These are phyloP conservation scores for Lobosporangium transversale DNA, from an alignment of 192 early-diverging fungal species.

Conservation along the genomic window DNA sequence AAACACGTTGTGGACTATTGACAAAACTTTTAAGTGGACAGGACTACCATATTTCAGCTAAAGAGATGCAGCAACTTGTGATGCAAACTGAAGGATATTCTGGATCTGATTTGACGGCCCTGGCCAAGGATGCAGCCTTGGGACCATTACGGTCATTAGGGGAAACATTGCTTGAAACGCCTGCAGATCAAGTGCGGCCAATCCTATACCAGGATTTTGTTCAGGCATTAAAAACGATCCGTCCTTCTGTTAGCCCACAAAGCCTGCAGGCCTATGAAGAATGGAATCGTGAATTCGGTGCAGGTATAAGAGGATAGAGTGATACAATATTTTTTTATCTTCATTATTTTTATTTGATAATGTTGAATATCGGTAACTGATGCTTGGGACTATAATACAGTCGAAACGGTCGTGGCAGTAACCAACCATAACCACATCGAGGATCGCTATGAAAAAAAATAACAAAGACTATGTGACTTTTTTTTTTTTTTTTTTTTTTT, in stretches of 20 bases:
- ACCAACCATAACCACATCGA: constrained; percentile 36
- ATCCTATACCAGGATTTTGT: constrained; percentile 78
- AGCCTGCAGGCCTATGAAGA: constrained; percentile 75
- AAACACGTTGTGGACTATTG: constrained; percentile 69
- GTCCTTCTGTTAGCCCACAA: constrained; percentile 79
- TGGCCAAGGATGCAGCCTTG: constrained; percentile 74
- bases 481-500: too few relatives aligned
- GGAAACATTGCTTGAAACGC: constrained; percentile 62
- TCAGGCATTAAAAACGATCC: constrained; percentile 72
- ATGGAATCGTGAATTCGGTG: constrained; percentile 81
- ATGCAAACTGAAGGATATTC: constrained; percentile 77
- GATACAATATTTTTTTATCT: constrained; percentile 4
- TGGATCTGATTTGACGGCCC: constrained; percentile 84
- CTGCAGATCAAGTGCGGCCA: constrained; percentile 68
- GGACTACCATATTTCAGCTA: constrained; percentile 60
- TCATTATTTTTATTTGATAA: constrained; percentile 52
- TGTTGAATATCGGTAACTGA: constrained; percentile 56
- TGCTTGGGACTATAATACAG: constrained; percentile 48
- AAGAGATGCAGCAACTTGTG: constrained; percentile 68
- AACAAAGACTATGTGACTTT: constrained; percentile 43
- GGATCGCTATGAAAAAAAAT: too few relatives aligned
- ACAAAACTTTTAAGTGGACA: constrained; percentile 66
- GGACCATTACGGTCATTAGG: constrained; percentile 78
- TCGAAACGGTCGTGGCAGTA: constrained; percentile 41
- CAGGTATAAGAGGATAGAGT: constrained; percentile 27